Evolutionary conservation across 1,284 basidiomycete genomes (phyloP).

Genomic region (Malassezia cuniculi): DNA sequence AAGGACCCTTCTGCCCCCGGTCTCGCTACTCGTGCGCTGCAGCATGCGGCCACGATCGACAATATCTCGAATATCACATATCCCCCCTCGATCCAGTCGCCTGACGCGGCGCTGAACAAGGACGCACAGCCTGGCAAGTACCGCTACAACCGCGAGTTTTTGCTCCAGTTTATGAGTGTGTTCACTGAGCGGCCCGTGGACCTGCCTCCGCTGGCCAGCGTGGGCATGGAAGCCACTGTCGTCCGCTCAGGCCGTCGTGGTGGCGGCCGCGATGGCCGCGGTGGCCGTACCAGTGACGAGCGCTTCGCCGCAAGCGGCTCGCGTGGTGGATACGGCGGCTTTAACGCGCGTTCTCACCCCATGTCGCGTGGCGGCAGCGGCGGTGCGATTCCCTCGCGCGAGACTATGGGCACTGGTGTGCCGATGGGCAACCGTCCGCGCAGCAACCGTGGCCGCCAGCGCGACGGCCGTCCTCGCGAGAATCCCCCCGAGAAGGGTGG

Average conservation of each 20-base stretch:
- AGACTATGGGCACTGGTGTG: conserved; percentile 43
- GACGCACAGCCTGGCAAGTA: conserved; percentile 74
- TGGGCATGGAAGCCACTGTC: conserved; percentile 54
- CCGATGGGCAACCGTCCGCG: conserved; percentile 36
- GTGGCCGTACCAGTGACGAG: conserved; percentile 41
- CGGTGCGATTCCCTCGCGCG: conserved; percentile 39
- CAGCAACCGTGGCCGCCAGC: conserved; percentile 39
- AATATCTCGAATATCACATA: conserved; percentile 69
- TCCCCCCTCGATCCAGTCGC: conserved; percentile 70
- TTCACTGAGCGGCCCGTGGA: conserved; percentile 88
- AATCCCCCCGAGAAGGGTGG: conserved; percentile 45
- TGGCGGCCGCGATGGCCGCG: conserved; percentile 29
- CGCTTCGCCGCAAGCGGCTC: conserved; percentile 36
- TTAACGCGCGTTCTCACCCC: conserved; percentile 36
- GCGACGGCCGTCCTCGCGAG: conserved; percentile 33
- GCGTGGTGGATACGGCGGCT: conserved; percentile 34
- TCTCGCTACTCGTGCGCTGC: conserved; percentile 46
- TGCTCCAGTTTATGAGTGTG: conserved; percentile 88
- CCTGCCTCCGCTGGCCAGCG: conserved; percentile 75
- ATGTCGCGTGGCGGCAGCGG: conserved; percentile 41
- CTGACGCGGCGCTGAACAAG: conserved; percentile 69
- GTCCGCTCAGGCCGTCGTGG: conserved; percentile 22
- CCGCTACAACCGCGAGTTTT: conserved; percentile 93
- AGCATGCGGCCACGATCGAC: conserved; percentile 56
- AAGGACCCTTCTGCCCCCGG: conserved; percentile 12